Evolutionary conservation across 768 basidiomycete species (phyloP), one percentile per base, ranked within the genome.

Genomic region (Calocybe cyanea): DNA sequence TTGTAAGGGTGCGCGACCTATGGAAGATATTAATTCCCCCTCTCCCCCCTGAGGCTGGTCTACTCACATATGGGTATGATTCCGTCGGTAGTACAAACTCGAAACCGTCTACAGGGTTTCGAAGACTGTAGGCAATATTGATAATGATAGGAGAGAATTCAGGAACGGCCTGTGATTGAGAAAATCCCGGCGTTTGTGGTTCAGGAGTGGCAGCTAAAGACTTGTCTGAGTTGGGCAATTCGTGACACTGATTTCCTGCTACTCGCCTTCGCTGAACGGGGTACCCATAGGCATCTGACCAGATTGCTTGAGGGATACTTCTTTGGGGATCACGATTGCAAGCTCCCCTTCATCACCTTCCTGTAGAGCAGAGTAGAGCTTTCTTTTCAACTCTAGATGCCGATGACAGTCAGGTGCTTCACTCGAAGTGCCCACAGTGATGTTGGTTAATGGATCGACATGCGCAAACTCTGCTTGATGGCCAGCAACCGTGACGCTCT

Each of bases 261-360:
- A 64, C 69, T 54, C 55, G 84, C 85, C 78, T 68, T 87, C 85
- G 49, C 76, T 80, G 17, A 69, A 65, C 24, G 77, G 63, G 23
- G 64, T 57, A 21, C 72, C 74, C 8, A 70, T 54, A 18, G 65
- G 55, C 31, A 71, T 54, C 50, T 72, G 73, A 20, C 76, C 76
- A 23, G 80, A 80, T 49, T 77, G 81, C 64, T 71, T 84, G 56
- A 85, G 65, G 41, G 77, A 70, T 14, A 86, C 82, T 48, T 86
- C 85, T 56, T 72, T 74, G 7, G 89, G 89, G 49, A 98, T 81
- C 9, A 84, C 79, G 56, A 99, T 91, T 4, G 92, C 91, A 24
- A 99, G 63, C 65, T 98, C 96, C 47, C 95, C 96, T 62, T 97
- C 92, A 54, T 95, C 92, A 34, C 83, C 78, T 58, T 98, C 96